Base-by-base conservation (phyloP, 73 alveolate species). In the Breviolum minutum region DNA sequence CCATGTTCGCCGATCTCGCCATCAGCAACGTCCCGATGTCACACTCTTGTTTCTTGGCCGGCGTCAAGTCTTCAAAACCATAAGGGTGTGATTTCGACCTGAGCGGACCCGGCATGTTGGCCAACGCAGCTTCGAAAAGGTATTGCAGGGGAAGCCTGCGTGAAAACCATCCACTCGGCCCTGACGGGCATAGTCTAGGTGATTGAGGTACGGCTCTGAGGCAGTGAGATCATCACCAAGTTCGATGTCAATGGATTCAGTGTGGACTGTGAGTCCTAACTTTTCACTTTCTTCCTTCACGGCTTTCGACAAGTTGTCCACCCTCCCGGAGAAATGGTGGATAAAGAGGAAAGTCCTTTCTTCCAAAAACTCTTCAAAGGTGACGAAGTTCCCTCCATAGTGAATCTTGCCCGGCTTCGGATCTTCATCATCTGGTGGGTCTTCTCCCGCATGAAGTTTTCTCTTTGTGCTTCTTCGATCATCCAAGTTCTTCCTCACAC, bases 101-200 rank as follows among this genome's bases (percentile, higher is more conserved):
- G 0, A 76, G 22, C 0, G 85, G 85, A 1, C 85, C 62, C 4
- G 85, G 85, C 60, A 76, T 14, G 22, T 12, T n/a, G 16, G n/a
- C 62, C 26, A 76, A 24, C 85, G 2, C 0, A 76, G 62, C 20
- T 12, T 7, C 20, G 62, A 1, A 79, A 24, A 86, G 19, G 73
- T 61, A 8, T 16, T 8, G 32, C 95, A 86, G 3, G 95, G 95
- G 30, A 86, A 86, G 13, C 95, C 95, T 11, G 95, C 79, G 26
- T 61, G 85, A 61, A 27, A 76, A 0, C 17, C 13, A 19, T 76
- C 85, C 0, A 76, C 6, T 10, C 26, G 2, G 63, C 69, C 80
- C n/a, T 14, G 6, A 77, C 17, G 60, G 24, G 93, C 93, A 48
- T 48, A 60, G 60, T 20, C 60, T 0, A 86, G 81, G 5, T 86